Base-by-base conservation (phyloP, 768 basidiomycete genomes). In the Mycena belliarum region DNA sequence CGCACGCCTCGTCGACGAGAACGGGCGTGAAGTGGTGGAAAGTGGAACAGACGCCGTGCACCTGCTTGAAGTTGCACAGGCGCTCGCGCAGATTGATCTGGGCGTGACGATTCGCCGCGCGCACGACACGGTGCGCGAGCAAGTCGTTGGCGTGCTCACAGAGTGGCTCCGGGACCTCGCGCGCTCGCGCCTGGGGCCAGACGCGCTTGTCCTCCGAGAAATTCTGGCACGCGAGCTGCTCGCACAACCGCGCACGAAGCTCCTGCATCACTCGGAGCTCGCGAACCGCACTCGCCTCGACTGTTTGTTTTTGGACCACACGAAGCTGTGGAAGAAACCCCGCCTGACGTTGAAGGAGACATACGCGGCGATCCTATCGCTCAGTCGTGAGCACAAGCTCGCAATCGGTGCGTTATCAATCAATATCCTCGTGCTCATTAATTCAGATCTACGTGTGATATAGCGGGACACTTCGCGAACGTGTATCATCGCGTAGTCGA, bases 401-500 rank as follows among this genome's bases (percentile, higher is more conserved):
- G 85, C 85, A 14, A 76, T 97, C 51, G 91, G 95, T 95, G 67
- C 55, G 87, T 77, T 6, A 10, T 38, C 33, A 4, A 6, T 14
- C 33, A 32, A 7, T 7, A 32, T 10, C 16, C 33, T 45, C 38
- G 37, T 21, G 11, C 20, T 32, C 29, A 32, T 12, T 32, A 6
- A 32, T 12, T 32, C 29, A 32, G 7, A 12, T 12, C 12, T 32
- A 6, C 7, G 29, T 32, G 32, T 2, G 14, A 5, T 64, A 9
- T 23, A 95, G 93, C 91, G 12, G 85, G 88, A 6, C 90, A 88
- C 64, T 94, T 95, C 69, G 88, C 92, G 0, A 82, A 81, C 51
- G 85, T 93, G 11, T 99, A 98, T 72, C 88, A 88, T 55, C 82
- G 87, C 8, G 79, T 98, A 47, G 89, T 95, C 64, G 92, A 96